Evolutionary conservation across 768 basidiomycete genomes (phyloP), one percentile per base, ranked within the genome.

Genomic region (Calocybe indica): DNA sequence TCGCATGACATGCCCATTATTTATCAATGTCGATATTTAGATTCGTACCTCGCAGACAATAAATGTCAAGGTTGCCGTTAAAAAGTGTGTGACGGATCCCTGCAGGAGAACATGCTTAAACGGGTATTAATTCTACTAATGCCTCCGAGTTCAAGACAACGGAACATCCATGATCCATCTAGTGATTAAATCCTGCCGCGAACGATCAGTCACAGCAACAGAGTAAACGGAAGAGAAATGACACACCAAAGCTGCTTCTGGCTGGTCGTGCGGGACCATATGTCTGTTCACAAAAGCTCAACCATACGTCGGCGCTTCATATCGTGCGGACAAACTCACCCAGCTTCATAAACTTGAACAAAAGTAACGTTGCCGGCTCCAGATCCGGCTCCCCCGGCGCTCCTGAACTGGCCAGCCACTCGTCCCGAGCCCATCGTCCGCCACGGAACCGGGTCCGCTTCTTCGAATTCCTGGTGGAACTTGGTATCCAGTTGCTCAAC

Each of bases 231-330:
- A 50, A 12, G 22, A 10, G 45, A 37, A n/a, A 15, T 28, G 43
- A 58, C 82, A 42, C 57, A 85, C 91, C 61, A 92, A 68, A 39
- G 92, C 81, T 36, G 83, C 92, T 58, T 89, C 87, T 1, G 92
- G 87, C 59, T 94, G 91, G 65, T 97, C 91, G 58, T 76, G 83
- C 5, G 92, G 92, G 6, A 90, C 90, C 91, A 92, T 88, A 61
- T 92, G 89, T 33, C 88, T 89, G 55, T 5, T 49, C 51, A 52
- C 39, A 46, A 40, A 36, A 47, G 43, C 43, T 7, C 31, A 30
- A 33, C 49, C 11, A 47, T 46, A 35, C 39, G 13, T 43, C 28
- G 37, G 13, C n/a, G 14, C 29, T 34, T 38, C 43, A 28, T 38
- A 15, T 28, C 2, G 10, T 5, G 38, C 37, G 40, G 42, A 12